Base-by-base conservation (phyloP, 805 yeast species). In the Zygotorulaspora florentina region DNA sequence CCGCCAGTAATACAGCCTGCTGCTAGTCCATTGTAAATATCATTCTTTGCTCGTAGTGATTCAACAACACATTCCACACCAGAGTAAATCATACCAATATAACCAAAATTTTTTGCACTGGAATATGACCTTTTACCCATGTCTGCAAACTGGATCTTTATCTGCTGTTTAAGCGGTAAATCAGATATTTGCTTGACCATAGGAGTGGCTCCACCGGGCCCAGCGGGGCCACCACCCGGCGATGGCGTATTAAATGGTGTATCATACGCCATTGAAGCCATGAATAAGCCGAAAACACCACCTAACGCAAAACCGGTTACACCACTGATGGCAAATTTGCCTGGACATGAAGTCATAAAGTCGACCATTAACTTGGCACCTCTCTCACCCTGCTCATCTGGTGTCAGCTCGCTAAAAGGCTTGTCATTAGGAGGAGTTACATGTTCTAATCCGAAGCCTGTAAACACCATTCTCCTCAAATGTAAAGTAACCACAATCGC, bases 1-100 rank as follows among this genome's bases (percentile, higher is more conserved):
- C 96, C 99, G 36, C 99, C 99, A 1, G 99, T 93, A 30, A 91
- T 72, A 68, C 97, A 93, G 2, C 99, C 99, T 3, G 98, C 98
- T 36, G 80, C 75, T 2, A 87, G 80, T 37, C 97, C 96, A 63
- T 93, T 93, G 69, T 83, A 88, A 9, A 91, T 78, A 66, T 93
- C 99, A 59, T 85, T 89, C 59, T 87, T 89, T 1, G 96, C 97
- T 57, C 98, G 75, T 42, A 80, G 58, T 25, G 93, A 80, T 65
- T 90, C 97, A 40, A 90, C 79, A 37, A 82, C 76, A 71, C 98
- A 90, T 62, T 90, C 98, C 2, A 89, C 91, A 36, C 96, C 97
- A 6, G 96, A 78, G 65, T 85, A 90, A 25, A 91, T 83, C 73
- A 85, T 77, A 59, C 98, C 97, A 54, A 90, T 86, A 60, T 81